Evolutionary conservation across 2,329 filamentous ascomycete species (phyloP), one percentile per base, ranked within the genome.

Genomic region (Akanthomyces lecanii): DNA sequence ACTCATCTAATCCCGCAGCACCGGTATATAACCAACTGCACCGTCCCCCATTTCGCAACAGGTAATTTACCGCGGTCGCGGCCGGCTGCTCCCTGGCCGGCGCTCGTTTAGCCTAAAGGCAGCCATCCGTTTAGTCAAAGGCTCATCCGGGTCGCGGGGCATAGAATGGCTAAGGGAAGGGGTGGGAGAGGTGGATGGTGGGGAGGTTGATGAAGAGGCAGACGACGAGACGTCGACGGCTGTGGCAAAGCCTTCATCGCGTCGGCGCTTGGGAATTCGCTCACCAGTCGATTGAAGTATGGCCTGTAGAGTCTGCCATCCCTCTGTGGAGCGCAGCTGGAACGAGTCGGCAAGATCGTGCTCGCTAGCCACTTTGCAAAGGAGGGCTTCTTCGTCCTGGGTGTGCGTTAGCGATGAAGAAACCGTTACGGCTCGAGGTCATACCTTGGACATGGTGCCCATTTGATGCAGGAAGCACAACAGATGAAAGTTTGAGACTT

Each of bases 251-350:
- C 25, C n/a, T n/a, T 67, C 74, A 68, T 76, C 74, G 72, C 78
- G 79, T 73, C 74, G 77, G 73, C 86, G 90, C 84, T 95, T 96
- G 77, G 88, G 88, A 85, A 89, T 86, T 86, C 89, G 89, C 90
- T 97, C 93, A 96, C 93, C 92, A 85, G 91, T 92, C 86, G 92
- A 90, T 87, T 95, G 87, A 79, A 98, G 85, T 75, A 99, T 96
- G 76, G 90, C 89, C 78, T 94, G 84, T 73, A 99, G 83, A 64
- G 92, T 98, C 76, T 93, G 90, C 95, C 95, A 99, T 72, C 95
- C 95, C 73, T 89, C 85, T 70, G 90, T 93, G 70, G 92, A 89
- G 77, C 92, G 86, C 69, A 99, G 84, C 73, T 95, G 89, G 73
- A 92, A 88, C 65, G 88, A 89, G 69, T 96, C 90, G 65, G 89